These are phyloP conservation scores for Middelhovenomyces tepae DNA, from an alignment of 805 yeast species.

Conservation along the genomic window DNA sequence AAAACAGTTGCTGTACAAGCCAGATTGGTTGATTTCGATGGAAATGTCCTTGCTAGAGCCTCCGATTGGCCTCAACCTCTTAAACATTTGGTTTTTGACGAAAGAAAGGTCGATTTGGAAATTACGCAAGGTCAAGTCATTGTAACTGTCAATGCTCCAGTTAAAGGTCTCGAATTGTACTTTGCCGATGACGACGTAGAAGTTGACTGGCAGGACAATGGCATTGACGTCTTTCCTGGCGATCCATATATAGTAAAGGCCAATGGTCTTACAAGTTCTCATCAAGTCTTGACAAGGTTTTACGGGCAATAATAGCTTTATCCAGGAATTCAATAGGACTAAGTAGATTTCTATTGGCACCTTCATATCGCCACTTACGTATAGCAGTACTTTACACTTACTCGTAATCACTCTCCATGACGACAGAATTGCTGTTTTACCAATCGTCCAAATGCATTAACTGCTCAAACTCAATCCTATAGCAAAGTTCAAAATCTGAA, in stretches of 20 bases:
- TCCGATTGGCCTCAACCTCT: slow-evolving; percentile 46
- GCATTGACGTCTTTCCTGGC: slow-evolving; percentile 41
- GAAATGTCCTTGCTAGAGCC: slow-evolving; percentile 25
- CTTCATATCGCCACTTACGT: too few species aligned
- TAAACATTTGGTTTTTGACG: slow-evolving; percentile 32
- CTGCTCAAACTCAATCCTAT: too few species aligned
- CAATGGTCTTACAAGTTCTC: slow-evolving; percentile 10
- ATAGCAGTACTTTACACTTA: too few species aligned
- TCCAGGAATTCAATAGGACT: too few species aligned
- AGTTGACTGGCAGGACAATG: slow-evolving; percentile 34
- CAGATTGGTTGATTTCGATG: slow-evolving; percentile 14
- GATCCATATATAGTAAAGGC: slow-evolving; percentile 17
- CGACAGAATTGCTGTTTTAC: too few species aligned
- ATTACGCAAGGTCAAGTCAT: slow-evolving; percentile 23
- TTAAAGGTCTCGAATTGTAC: slow-evolving; percentile 37
- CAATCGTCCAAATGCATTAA: too few species aligned
- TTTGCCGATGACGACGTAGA: slow-evolving; percentile 21
- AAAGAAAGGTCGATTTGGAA: slow-evolving; percentile 18
- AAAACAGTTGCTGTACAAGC: slow-evolving; percentile 14
- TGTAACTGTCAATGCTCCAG: slow-evolving; percentile 30
- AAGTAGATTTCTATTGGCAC: too few species aligned
- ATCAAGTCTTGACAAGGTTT: slow-evolving; percentile 12
- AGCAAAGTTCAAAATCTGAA: too few species aligned
- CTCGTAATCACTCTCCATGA: too few species aligned
- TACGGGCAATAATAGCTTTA: too few species aligned